These are phyloP conservation scores for Pseudogymnoascus sp. DNA, from an alignment of 2,329 filamentous ascomycete species.

Conservation along the genomic window DNA sequence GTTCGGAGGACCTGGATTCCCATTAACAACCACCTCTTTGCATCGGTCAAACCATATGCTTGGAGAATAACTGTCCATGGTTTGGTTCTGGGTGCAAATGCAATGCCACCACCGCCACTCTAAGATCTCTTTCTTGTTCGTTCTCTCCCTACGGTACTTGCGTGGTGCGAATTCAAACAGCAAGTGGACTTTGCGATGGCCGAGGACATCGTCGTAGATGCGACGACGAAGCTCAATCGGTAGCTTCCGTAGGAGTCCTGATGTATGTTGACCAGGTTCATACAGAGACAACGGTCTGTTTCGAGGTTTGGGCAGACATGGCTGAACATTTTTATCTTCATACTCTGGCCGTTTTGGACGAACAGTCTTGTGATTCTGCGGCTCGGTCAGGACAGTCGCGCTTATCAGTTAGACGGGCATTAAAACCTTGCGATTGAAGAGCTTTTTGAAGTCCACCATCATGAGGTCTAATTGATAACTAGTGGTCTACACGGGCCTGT, in stretches of 20 bases:
- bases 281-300: not conserved
- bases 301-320: not conserved
- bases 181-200: slow-evolving; percentile 10
- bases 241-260: slow-evolving; percentile 12
- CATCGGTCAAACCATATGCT: slow-evolving; percentile 16
- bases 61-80: slow-evolving; percentile 10
- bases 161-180: slow-evolving; percentile 5
- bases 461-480: not conserved
- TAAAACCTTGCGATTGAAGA: slow-evolving; percentile 1
- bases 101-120: slow-evolving; percentile 17
- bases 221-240: slow-evolving; percentile 16
- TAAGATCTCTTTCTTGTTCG: slow-evolving; percentile 14
- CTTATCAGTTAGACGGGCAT: not conserved
- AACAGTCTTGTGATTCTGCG: not conserved
- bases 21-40: slow-evolving; percentile 11
- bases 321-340: not conserved
- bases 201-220: slow-evolving; percentile 17
- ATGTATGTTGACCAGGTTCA: not conserved
- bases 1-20: slow-evolving; percentile 6
- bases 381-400: not conserved
- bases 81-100: slow-evolving; percentile 14
- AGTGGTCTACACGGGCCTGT: not conserved
- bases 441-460: slow-evolving; percentile 4
- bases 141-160: slow-evolving; percentile 11
- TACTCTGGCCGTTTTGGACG: slow-evolving; percentile 1